phyloP scores from a whole-genome alignment of 2,329 filamentous ascomycete genomes.

The Metarhizium album region DNA sequence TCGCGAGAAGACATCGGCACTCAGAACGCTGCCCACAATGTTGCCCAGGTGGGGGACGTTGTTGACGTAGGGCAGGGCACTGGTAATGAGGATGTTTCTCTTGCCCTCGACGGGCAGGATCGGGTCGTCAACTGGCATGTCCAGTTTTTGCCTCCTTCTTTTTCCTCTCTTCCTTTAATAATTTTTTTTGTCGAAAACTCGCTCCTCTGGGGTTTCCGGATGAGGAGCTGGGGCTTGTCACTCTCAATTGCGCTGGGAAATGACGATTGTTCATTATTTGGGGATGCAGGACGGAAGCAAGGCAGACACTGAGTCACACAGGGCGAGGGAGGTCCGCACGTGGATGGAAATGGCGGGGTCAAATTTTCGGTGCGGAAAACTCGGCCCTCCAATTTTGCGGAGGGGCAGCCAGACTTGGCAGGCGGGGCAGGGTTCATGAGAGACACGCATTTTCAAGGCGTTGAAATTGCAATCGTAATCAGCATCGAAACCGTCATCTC shows the following conservation, averaged over 20 bases:
- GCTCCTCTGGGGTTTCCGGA: neutral
- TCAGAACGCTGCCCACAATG: conserved; percentile 77
- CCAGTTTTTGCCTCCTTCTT: neutral
- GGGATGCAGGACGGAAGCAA: neutral
- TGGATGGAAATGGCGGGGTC: neutral
- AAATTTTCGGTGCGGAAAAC: neutral
- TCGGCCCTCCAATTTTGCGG: neutral
- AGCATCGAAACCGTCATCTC: neutral
- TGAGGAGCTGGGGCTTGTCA: neutral
- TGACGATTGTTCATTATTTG: neutral
- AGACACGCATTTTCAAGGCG: too few relatives aligned
- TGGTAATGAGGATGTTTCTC: conserved; percentile 83
- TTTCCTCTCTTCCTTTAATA: too few relatives aligned
- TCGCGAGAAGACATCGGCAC: conserved; percentile 75
- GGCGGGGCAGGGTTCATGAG: too few relatives aligned
- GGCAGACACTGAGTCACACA: neutral
- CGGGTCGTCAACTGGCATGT: conserved; percentile 16
- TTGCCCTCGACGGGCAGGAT: conserved; percentile 61
- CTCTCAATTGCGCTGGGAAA: neutral
- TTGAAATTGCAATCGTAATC: neutral
- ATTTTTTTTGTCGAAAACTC: too few relatives aligned
- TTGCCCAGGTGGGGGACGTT: conserved; percentile 79
- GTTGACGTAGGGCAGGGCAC: conserved; percentile 73
- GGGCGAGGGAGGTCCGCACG: neutral
- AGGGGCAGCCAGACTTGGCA: neutral